phyloP scores from a whole-genome alignment of 257 asterid species.

The Nicotiana tabacum region DNA sequence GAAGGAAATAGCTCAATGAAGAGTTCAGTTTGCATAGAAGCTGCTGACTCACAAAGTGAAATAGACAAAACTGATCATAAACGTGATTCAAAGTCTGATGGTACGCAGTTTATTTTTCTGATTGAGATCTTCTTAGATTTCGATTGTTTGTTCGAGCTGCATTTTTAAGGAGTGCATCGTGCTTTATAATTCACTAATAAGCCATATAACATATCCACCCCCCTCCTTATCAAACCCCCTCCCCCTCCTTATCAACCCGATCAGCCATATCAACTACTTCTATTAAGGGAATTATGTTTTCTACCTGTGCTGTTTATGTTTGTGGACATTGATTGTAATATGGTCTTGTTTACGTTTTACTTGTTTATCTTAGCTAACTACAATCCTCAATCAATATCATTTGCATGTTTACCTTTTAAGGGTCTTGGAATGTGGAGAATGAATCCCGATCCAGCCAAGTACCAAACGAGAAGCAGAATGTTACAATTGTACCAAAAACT shows the following conservation, averaged over 20 bases:
- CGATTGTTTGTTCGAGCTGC: constrained; percentile 2
- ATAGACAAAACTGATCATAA: constrained; percentile 32
- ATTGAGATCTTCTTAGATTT: constrained; percentile 1
- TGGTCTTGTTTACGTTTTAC: not conserved
- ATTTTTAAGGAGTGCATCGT: not conserved
- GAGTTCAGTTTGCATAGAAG: constrained; percentile 32
- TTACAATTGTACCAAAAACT: constrained; percentile 44
- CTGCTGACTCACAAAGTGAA: constrained; percentile 27
- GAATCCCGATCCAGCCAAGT: constrained; percentile 31
- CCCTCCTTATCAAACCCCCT: too few species aligned
- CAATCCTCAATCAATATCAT: not conserved
- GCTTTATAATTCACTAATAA: not conserved
- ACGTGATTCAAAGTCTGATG: constrained; percentile 18
- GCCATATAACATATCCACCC: not conserved
- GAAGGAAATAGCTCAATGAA: constrained; percentile 36
- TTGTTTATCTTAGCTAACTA: not conserved
- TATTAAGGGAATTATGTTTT: not conserved
- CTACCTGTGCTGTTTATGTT: not conserved
- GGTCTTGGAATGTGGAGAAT: constrained; percentile 35
- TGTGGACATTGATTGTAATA: not conserved
- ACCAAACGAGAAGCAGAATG: constrained; percentile 34
- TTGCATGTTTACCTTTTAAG: constrained; percentile 29
- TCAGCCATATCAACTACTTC: not conserved
- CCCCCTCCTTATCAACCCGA: too few species aligned
- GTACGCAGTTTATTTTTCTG: constrained; percentile 18